Evolutionary conservation across 495 filamentous ascomycete species (phyloP), one percentile per base, ranked within the genome.

Genomic region (Penicillium subrubescens): DNA sequence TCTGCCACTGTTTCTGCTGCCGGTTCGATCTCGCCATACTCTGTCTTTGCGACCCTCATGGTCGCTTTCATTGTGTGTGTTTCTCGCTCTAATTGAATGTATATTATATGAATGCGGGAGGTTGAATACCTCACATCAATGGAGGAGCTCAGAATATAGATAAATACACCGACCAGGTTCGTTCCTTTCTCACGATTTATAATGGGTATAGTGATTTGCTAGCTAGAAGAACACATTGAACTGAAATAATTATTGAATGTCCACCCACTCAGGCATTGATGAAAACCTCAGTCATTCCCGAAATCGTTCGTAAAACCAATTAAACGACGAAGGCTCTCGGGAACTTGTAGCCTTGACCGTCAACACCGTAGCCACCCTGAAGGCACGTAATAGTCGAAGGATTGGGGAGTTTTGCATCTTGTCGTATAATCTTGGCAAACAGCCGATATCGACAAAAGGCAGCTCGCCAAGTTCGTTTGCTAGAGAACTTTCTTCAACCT

Each of bases 41-140:
- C 62, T 4, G 33, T 50, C 17, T 57, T 61, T 43, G 29, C 43
- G 59, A 37, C 59, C 60, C 46, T 65, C 35, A 41, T 75, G 31
- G 51, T 71, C 25, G 71, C 70, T 55, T 57, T 77, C 34, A 54
- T 75, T 56, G 66, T 63, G 41, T 67, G 68, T 23, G 64, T 65
- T 59, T 63, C 74, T 43, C 67, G 59, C 39, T 78, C 41, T 78
- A 63, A 60, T 43, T 21, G 1, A 52, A 4, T 59, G 27, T 41
- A 46, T 58, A 41, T 60, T 57, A 35, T 50, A 0, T 31, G 0
- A 14, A 50, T 31, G 2, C n/a, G 31, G 17, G n/a, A 56, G 1
- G 17, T 0, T 33, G 33, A 14, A 8, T 55, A 44, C 15, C 17
- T 62, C 33, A 1, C n/a, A 35, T 17, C 10, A 27, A 15, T 21